A percentile compares a stretch with the other conserved stretches of the same genome.
These are phyloP conservation scores for Penicillium hesseltinei DNA, from an alignment of 2,329 filamentous ascomycete species.

Conservation along the genomic window DNA sequence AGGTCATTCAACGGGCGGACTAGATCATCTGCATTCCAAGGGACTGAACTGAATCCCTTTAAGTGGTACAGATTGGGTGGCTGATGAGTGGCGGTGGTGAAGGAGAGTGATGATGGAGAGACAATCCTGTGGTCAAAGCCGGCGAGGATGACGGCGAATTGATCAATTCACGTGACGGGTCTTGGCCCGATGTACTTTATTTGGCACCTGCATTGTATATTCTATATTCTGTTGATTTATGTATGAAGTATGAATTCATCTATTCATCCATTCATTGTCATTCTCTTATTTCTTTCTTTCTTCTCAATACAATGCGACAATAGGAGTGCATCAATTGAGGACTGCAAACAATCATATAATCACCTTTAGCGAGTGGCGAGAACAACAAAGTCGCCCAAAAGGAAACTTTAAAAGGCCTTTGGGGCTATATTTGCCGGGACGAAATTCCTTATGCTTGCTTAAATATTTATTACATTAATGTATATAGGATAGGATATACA, in stretches of 20 bases:
- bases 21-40: conserved; percentile 38
- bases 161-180: conserved; percentile 5
- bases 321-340: neutral
- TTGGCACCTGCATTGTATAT: conserved; percentile 9
- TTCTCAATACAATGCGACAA: neutral
- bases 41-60: conserved; percentile 14
- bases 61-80: conserved; percentile 12
- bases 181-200: conserved; percentile 6
- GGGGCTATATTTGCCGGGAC: neutral
- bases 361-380: neutral
- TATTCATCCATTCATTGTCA: neutral
- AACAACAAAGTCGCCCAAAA: neutral
- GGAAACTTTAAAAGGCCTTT: neutral
- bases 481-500: neutral
- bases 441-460: neutral
- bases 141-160: conserved; percentile 18
- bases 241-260: neutral
- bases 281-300: neutral
- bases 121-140: conserved; percentile 17
- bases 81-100: conserved; percentile 20
- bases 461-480: neutral
- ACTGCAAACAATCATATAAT: neutral
- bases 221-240: neutral
- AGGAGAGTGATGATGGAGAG: conserved; percentile 17
- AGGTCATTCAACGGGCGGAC: conserved; percentile 33